Percentiles rank a stretch among this genome's conserved stretches.
Conservation (phyloP, 208 protist genomes). For the Porcisia deanei region DNA sequence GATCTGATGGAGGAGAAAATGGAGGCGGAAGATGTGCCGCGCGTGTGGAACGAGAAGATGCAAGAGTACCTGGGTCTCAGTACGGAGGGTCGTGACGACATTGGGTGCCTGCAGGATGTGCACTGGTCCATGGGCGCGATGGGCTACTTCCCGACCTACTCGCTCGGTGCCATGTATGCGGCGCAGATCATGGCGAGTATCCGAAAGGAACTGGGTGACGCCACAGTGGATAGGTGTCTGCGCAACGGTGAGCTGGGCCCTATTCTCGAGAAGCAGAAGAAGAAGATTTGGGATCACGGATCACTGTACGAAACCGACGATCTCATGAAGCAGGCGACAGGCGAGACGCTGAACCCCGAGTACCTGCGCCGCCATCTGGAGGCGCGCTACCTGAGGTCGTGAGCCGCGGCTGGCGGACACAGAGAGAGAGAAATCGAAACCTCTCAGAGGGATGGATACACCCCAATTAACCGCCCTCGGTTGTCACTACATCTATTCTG, state of each 20-base stretch:
- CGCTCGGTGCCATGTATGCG: slow-evolving; percentile 80
- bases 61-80: slow-evolving; percentile 83
- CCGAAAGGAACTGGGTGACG: slow-evolving; percentile 64
- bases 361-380: slow-evolving; percentile 81
- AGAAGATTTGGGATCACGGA: slow-evolving; percentile 75
- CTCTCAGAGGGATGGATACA: background rate
- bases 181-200: slow-evolving; percentile 82
- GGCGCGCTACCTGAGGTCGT: slow-evolving; percentile 59
- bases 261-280: slow-evolving; percentile 61
- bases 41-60: slow-evolving; percentile 88
- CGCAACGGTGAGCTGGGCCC: slow-evolving; percentile 54
- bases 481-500: too few relatives aligned
- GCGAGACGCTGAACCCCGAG: slow-evolving; percentile 76
- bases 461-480: background rate
- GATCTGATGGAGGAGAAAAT: slow-evolving; percentile 81
- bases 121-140: slow-evolving; percentile 81
- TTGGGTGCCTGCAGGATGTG: slow-evolving; percentile 89
- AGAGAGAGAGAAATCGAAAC: too few relatives aligned
- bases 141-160: slow-evolving; percentile 92
- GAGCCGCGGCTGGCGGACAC: background rate
- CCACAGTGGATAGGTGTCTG: slow-evolving; percentile 51
- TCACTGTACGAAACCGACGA: slow-evolving; percentile 68
- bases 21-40: slow-evolving; percentile 76
- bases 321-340: slow-evolving; percentile 70
- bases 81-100: slow-evolving; percentile 64